These are phyloP conservation scores for Pterothamnion heteromorphum DNA, from an alignment of 31 red algal species.

Conservation along the genomic window DNA sequence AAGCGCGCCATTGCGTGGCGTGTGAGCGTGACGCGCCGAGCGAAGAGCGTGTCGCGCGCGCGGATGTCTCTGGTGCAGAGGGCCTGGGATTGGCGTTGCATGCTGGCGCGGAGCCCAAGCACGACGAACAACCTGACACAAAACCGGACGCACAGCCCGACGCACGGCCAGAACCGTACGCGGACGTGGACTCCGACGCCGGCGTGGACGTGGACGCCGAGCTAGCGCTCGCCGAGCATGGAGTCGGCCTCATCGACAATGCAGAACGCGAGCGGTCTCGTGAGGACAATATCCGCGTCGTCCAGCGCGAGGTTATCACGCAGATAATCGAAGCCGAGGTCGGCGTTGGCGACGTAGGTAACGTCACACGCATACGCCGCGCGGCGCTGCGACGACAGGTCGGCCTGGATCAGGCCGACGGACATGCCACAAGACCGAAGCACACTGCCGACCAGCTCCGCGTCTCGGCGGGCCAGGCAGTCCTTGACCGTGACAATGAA, in stretches of 20 bases:
- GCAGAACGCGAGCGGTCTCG: conserved; percentile 66
- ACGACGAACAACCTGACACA: too few relatives aligned
- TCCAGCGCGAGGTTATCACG: conserved; percentile 82
- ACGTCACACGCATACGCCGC: conserved; percentile 71
- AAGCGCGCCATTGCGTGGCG: too few relatives aligned
- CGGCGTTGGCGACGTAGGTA: conserved; percentile 87
- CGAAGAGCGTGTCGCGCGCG: too few relatives aligned
- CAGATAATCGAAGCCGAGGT: conserved; percentile 96
- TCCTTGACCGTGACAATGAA: conserved; percentile 92
- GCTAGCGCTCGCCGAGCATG: conserved; percentile 88
- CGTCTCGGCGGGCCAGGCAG: conserved; percentile 82
- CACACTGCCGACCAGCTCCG: conserved; percentile 58
- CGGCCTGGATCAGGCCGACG: conserved; percentile 71
- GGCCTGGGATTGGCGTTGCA: too few relatives aligned
- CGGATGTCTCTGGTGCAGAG: too few relatives aligned
- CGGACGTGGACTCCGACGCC: too few relatives aligned
- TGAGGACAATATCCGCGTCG: conserved; percentile 62
- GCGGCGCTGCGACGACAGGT: conserved; percentile 31
- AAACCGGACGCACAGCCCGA: too few relatives aligned
- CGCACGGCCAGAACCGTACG: too few relatives aligned
- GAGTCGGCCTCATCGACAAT: conserved; percentile 95
- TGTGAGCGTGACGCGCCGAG: too few relatives aligned
- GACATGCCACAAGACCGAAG: conserved; percentile 68
- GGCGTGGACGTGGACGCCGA: too few relatives aligned
- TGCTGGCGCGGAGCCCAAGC: too few relatives aligned